Evolutionary conservation across 2,329 filamentous ascomycete genomes (phyloP).

Genomic region (Claviceps humidiphila): DNA sequence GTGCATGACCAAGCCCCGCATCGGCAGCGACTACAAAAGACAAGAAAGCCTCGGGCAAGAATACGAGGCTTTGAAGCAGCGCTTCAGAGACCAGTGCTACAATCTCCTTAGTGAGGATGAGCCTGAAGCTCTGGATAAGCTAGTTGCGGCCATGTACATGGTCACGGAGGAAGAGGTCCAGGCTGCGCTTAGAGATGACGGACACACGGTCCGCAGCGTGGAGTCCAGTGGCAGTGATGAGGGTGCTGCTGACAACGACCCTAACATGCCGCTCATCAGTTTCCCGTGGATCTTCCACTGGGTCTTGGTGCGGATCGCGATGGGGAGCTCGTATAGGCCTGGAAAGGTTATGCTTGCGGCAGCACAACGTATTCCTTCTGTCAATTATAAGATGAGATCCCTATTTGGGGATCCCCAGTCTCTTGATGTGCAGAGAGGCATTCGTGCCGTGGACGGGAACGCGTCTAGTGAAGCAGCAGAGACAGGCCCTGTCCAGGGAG

Average conservation of each 20-base stretch:
- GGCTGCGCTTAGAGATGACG: slow-evolving; percentile 30
- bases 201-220: slow-evolving; percentile 21
- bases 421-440: not conserved
- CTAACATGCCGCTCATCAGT: slow-evolving; percentile 67
- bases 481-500: not conserved
- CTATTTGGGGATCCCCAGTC: not conserved
- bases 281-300: slow-evolving; percentile 86
- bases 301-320: slow-evolving; percentile 29
- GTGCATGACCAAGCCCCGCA: slow-evolving; percentile 58
- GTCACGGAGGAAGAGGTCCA: slow-evolving; percentile 62
- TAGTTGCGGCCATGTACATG: slow-evolving; percentile 79
- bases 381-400: not conserved
- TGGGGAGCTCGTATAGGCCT: slow-evolving; percentile 13
- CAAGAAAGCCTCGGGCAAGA: slow-evolving; percentile 70
- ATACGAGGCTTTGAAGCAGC: slow-evolving; percentile 49
- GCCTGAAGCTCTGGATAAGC: slow-evolving; percentile 47
- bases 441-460: not conserved
- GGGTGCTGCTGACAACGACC: slow-evolving; percentile 6
- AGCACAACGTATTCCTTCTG: slow-evolving; percentile 3
- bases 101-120: slow-evolving; percentile 48
- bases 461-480: not conserved
- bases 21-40: slow-evolving; percentile 70
- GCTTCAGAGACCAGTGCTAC: slow-evolving; percentile 55
- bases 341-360: slow-evolving; percentile 9
- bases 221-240: not conserved